Conservation (phyloP, 2,329 filamentous ascomycete genomes). For the Diplodia seriata region DNA sequence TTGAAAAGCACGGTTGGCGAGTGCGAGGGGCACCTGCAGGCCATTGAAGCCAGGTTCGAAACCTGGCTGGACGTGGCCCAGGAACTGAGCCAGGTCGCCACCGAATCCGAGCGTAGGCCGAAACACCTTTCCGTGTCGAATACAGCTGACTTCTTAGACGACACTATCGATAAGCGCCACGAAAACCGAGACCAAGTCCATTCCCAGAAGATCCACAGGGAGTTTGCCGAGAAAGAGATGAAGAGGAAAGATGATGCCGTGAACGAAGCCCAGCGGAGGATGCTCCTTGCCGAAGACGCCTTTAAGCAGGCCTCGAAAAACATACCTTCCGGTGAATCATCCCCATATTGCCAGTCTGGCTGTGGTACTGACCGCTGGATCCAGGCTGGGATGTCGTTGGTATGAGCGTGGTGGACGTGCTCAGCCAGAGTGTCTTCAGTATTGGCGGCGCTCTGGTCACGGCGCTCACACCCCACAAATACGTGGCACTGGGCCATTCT, state of each 20-base stretch:
- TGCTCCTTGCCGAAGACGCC: constrained; percentile 19
- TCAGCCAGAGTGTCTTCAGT: constrained; percentile 14
- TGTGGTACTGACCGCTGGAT: background rate
- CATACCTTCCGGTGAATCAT: background rate
- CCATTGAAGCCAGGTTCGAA: constrained; percentile 7
- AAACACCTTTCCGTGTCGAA: background rate
- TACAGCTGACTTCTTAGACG: background rate
- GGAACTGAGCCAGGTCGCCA: constrained; percentile 21
- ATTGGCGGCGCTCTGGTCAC: constrained; percentile 21
- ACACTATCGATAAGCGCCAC: constrained; percentile 10
- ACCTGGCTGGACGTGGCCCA: constrained; percentile 16
- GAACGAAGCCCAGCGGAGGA: constrained; percentile 6
- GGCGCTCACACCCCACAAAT: constrained; percentile 14
- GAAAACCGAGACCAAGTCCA: constrained; percentile 4
- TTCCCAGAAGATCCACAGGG: background rate
- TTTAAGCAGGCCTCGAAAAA: constrained; percentile 21
- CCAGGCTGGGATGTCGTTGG: constrained; percentile 13
- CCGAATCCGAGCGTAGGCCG: constrained; percentile 14
- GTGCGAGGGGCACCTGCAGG: constrained; percentile 9
- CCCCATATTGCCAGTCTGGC: too few relatives aligned
- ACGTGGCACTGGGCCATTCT: constrained; percentile 8
- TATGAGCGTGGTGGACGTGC: constrained; percentile 11
- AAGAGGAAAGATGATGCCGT: background rate
- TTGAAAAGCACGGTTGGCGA: constrained; percentile 4
- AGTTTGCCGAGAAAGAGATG: background rate